Evolutionary conservation across 192 early-diverging fungal species (phyloP).

Genomic region (Jimgerdemannia lactiflua): DNA sequence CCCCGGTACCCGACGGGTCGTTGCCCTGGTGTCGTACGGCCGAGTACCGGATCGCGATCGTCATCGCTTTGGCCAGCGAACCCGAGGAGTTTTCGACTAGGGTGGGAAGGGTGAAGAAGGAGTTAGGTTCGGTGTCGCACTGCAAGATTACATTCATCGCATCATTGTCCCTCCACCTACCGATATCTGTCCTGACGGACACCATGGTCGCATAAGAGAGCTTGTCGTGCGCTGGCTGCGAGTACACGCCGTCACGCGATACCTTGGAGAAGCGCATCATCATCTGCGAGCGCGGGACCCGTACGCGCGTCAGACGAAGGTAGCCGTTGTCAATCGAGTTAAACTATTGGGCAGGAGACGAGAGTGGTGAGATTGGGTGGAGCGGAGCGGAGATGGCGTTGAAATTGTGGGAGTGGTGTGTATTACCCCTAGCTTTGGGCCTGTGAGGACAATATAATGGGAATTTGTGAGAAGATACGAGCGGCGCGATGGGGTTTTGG

Average conservation of each 20-base stretch:
- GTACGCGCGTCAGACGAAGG: constrained; percentile 80
- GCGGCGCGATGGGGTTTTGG: too few species aligned
- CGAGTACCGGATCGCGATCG: constrained; percentile 86
- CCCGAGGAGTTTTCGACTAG: constrained; percentile 53
- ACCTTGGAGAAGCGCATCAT: constrained; percentile 85
- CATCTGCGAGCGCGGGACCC: constrained; percentile 83
- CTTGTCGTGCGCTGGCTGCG: constrained; percentile 73
- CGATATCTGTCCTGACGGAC: constrained; percentile 67
- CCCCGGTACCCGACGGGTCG: background rate
- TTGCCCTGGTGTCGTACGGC: constrained; percentile 72
- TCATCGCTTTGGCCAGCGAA: constrained; percentile 54
- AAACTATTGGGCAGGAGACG: constrained; percentile 5
- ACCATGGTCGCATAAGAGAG: constrained; percentile 77
- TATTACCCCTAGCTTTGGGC: constrained; percentile 49
- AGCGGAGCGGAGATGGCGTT: too few species aligned
- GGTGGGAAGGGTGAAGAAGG: background rate
- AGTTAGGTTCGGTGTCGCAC: constrained; percentile 26
- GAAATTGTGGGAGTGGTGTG: too few species aligned
- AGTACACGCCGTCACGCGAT: constrained; percentile 60
- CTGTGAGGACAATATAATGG: constrained; percentile 56
- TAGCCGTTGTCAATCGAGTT: constrained; percentile 65
- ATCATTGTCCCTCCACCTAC: background rate
- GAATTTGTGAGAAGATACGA: background rate
- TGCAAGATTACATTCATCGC: too few species aligned
- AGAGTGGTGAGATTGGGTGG: background rate